These are phyloP conservation scores for Emmonsiellopsis sp. DNA, from an alignment of 2,329 filamentous ascomycete species.

Conservation along the genomic window DNA sequence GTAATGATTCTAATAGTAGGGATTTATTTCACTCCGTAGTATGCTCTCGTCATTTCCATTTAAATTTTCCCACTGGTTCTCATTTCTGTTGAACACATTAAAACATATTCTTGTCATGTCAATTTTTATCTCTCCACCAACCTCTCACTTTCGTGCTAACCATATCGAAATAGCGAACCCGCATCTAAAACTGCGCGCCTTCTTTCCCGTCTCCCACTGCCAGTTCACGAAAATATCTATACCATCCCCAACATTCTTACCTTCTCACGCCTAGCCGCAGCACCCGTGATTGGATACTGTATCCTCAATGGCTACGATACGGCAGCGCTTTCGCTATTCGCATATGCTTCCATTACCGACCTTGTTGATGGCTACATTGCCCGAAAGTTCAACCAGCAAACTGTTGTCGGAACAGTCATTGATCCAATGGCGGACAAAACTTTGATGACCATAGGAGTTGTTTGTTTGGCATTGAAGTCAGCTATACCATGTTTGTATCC, in stretches of 20 bases:
- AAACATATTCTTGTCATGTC: neutral
- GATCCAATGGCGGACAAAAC: constrained; percentile 96
- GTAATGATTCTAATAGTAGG: neutral
- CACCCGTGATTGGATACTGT: constrained; percentile 79
- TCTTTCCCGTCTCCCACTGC: constrained; percentile 21
- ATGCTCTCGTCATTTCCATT: too few species aligned
- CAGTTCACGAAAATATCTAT: constrained; percentile 78
- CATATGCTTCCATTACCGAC: constrained; percentile 85
- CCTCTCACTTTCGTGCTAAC: neutral
- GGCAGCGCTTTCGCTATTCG: constrained; percentile 75
- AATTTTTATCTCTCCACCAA: neutral
- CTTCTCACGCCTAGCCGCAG: constrained; percentile 70
- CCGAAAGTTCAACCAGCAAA: constrained; percentile 74
- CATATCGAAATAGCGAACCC: neutral
- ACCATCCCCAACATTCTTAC: constrained; percentile 93
- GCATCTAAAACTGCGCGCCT: constrained; percentile 21
- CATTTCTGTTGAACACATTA: neutral
- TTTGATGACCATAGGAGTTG: constrained; percentile 86
- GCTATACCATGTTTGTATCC: constrained; percentile 58
- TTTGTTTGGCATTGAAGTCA: constrained; percentile 74
- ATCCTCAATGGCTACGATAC: constrained; percentile 73
- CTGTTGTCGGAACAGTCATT: constrained; percentile 88
- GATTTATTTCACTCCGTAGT: too few species aligned
- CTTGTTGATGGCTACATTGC: constrained; percentile 92
- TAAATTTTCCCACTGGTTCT: too few species aligned